Conservation (phyloP, 305 asterid species). For the Fraxinus dipetala region DNA sequence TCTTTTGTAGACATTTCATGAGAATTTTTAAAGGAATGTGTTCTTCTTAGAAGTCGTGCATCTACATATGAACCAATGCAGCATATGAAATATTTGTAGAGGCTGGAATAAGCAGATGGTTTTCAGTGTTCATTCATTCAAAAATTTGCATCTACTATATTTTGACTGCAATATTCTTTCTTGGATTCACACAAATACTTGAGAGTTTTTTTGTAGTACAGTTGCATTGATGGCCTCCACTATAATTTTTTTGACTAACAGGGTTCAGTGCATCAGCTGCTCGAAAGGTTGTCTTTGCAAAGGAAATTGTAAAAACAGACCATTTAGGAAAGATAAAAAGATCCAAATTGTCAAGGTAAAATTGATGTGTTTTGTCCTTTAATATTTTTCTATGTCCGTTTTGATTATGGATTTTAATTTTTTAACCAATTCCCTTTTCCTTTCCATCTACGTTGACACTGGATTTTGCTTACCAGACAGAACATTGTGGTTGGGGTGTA, state of each 20-base stretch:
- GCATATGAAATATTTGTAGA: neutral
- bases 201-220: neutral
- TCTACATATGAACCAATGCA: neutral
- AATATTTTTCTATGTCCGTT: neutral
- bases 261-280: conserved; percentile 95
- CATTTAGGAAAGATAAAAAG: conserved; percentile 73
- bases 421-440: conserved; percentile 12
- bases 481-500: conserved; percentile 94
- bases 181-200: neutral
- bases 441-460: conserved; percentile 21
- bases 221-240: conserved; percentile 19
- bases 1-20: neutral
- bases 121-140: conserved; percentile 13
- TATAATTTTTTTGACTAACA: conserved; percentile 28
- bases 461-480: conserved; percentile 61
- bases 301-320: conserved; percentile 69
- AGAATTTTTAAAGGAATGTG: neutral
- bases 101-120: neutral
- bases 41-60: neutral
- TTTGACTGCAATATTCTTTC: neutral
- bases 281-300: conserved; percentile 89
- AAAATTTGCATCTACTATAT: neutral
- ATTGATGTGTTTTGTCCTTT: neutral
- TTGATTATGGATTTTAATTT: conserved; percentile 7
- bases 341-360: conserved; percentile 75